Percentiles rank a stretch among this genome's conserved stretches.
phyloP scores from a whole-genome alignment of 768 basidiomycete genomes.

The Leccinum incarnatum region DNA sequence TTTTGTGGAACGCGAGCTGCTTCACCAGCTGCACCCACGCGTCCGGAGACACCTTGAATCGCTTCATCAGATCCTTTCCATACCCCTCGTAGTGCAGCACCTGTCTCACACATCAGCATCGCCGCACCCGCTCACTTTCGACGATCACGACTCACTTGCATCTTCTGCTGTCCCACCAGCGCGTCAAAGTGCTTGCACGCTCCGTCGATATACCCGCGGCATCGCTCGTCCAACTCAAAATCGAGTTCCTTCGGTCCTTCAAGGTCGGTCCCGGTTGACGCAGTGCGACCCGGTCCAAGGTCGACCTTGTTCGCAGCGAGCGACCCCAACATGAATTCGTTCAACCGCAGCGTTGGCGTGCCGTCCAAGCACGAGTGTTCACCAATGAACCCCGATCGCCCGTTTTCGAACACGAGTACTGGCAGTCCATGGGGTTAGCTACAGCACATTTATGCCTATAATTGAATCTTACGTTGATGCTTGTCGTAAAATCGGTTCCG shows the following conservation, averaged over 20 bases:
- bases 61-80: slow-evolving; percentile 86
- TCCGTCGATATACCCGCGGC: slow-evolving; percentile 49
- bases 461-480: slow-evolving; percentile 68
- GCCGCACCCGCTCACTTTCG: neutral
- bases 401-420: slow-evolving; percentile 96
- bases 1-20: slow-evolving; percentile 93
- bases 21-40: slow-evolving; percentile 95
- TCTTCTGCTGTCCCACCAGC: slow-evolving; percentile 74
- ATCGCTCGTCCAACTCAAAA: slow-evolving; percentile 62
- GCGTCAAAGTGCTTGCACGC: slow-evolving; percentile 71
- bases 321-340: slow-evolving; percentile 86
- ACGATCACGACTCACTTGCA: slow-evolving; percentile 42
- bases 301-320: slow-evolving; percentile 72
- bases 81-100: slow-evolving; percentile 86
- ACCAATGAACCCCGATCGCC: slow-evolving; percentile 89
- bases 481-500: slow-evolving; percentile 95
- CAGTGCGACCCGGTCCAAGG: slow-evolving; percentile 53
- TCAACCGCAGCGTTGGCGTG: slow-evolving; percentile 91
- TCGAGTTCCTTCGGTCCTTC: slow-evolving; percentile 61
- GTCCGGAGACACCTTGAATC: slow-evolving; percentile 81
- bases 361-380: slow-evolving; percentile 92
- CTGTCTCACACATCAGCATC: slow-evolving; percentile 31
- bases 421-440: slow-evolving; percentile 2
- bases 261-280: slow-evolving; percentile 39
- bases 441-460: neutral